Evolutionary conservation across 1,284 basidiomycete genomes (phyloP), one percentile per base, ranked within the genome.

Genomic region (Trametes sp.): DNA sequence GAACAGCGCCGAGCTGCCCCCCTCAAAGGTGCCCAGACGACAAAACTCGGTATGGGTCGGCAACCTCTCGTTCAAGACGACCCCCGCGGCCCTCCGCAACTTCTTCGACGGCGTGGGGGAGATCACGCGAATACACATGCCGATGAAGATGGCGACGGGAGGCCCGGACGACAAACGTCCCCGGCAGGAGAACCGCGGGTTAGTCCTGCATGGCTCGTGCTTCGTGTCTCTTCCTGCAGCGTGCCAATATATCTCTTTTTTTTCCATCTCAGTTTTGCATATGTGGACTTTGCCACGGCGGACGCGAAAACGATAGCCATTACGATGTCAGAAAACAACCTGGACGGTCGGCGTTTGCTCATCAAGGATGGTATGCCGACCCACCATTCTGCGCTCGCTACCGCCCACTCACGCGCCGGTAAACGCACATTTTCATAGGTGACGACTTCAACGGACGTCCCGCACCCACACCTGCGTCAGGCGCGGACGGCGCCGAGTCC

Each of bases 1-100:
- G 62, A 71, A 69, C 65, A 64, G 69, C 26, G 70, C 71, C 16
- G 70, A 75, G 51, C 65, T 73, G n/a, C 62, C 66, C 7, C 73
- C 73, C 10, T 72, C 72, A 19, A 74, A 75, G 61, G 49, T 70
- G 28, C 78, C 73, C 53, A 80, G 87, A 75, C 84, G 88, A 44
- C 87, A 94, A 72, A 90, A 95, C 72, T 95, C 93, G 3, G 83
- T 99, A 38, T 99, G 97, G 94, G 89, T 98, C 41, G 97, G 98
- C 49, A 99, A 99, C 76, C 75, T 99, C 73, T 87, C 93, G 21
- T 99, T 94, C 84, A 93, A 93, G 77, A 98, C 96, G 21, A 93
- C 90, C 0, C 78, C 85, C 52, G 88, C 91, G 16, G 80, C 87
- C 9, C 78, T 98, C 31, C 82, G 84, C 50, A 77, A 77, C 21